Conservation (phyloP, 192 early-diverging fungal species). For the Funneliformis mosseae region DNA sequence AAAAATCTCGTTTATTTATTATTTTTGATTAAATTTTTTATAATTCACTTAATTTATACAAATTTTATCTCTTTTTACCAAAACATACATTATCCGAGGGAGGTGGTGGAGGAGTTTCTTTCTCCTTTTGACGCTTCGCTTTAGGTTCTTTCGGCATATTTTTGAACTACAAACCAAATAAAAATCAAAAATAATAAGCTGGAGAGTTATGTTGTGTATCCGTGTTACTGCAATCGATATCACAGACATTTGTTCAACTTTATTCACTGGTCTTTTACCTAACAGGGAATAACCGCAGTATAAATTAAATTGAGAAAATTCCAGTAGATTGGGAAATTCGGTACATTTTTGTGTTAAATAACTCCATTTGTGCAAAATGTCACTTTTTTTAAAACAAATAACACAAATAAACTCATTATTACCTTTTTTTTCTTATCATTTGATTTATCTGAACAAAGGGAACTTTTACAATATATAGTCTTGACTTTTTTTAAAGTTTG, state of each 20-base stretch:
- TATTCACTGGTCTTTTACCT: too few relatives aligned
- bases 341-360: too few relatives aligned
- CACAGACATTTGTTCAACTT: too few relatives aligned
- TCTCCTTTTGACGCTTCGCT: background rate
- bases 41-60: background rate
- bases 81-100: slow-evolving; percentile 21
- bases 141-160: slow-evolving; percentile 26
- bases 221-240: too few relatives aligned
- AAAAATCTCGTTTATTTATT: background rate
- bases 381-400: background rate
- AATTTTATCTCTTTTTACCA: background rate
- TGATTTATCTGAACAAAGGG: background rate
- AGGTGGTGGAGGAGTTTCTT: background rate
- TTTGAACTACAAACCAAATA: background rate
- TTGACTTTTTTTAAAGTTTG: background rate
- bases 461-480: background rate
- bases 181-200: background rate
- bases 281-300: too few relatives aligned
- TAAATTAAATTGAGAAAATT: too few relatives aligned
- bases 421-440: background rate
- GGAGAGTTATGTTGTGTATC: too few relatives aligned
- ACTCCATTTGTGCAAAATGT: too few relatives aligned
- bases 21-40: background rate
- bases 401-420: background rate
- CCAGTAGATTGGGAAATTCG: too few relatives aligned